A percentile compares a stretch with the other conserved stretches of the same genome.
phyloP scores from a whole-genome alignment of 2,329 filamentous ascomycete species.

The Aspergillus sp. region DNA sequence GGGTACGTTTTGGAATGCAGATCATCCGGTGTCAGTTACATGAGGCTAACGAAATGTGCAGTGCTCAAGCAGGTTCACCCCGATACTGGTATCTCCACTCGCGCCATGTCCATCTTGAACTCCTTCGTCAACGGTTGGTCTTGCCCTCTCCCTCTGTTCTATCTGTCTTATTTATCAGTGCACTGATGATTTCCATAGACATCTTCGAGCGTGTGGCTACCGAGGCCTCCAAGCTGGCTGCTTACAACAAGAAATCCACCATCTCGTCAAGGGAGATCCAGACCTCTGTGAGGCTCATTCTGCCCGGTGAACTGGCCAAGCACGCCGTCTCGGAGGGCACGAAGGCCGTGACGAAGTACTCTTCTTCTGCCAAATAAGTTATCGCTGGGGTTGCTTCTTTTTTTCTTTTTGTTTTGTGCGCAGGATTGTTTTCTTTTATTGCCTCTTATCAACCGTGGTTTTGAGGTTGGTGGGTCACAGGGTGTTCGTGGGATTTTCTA shows the following conservation, averaged over 20 bases:
- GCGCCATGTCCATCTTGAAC: conserved; percentile 99
- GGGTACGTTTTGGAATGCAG: conserved; percentile 61
- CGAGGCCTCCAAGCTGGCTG: conserved; percentile 97
- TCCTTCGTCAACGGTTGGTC: conserved; percentile 95
- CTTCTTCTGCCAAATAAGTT: conserved; percentile 95
- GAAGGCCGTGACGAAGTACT: conserved; percentile 99
- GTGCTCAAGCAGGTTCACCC: conserved; percentile 99
- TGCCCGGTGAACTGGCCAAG: conserved; percentile 98
- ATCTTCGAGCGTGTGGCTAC: conserved; percentile 99
- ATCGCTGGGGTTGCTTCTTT: conserved; percentile 26
- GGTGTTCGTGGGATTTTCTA: conserved; percentile 47
- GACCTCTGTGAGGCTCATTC: conserved; percentile 96
- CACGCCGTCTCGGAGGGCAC: conserved; percentile 99
- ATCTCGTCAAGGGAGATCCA: conserved; percentile 99
- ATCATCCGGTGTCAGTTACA: conserved; percentile 26
- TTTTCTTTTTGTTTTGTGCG: conserved; percentile 63
- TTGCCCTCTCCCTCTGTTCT: background rate
- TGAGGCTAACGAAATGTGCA: conserved; percentile 41
- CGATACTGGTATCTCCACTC: conserved; percentile 99
- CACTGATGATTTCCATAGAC: conserved; percentile 54
- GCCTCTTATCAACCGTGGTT: conserved; percentile 43
- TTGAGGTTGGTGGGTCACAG: conserved; percentile 45
- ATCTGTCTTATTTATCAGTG: background rate
- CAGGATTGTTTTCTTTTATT: conserved; percentile 43
- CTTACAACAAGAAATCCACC: conserved; percentile 99